Conservation (phyloP, 169 alveolate genomes). For the Fabrea salina region DNA sequence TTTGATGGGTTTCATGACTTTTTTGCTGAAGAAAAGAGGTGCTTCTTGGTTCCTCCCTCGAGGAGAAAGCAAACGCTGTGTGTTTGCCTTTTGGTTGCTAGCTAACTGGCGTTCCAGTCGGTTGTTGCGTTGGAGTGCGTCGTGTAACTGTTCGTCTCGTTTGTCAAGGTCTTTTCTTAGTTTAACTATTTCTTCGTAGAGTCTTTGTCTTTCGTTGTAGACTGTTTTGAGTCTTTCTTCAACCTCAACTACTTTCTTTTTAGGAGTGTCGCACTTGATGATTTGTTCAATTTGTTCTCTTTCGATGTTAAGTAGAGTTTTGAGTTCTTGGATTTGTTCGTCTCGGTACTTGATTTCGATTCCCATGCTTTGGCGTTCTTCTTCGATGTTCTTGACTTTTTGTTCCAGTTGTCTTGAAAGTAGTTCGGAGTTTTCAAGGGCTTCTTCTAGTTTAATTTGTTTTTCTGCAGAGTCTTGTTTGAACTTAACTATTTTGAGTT, state of each 20-base stretch:
- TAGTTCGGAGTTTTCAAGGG: not conserved
- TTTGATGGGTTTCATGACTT: not conserved
- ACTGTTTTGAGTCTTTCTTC: not conserved
- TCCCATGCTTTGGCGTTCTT: not conserved
- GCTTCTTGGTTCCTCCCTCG: too few species aligned
- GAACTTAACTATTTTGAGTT: not conserved
- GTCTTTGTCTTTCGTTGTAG: not conserved
- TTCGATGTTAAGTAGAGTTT: not conserved
- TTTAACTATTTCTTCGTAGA: not conserved
- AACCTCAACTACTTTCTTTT: not conserved
- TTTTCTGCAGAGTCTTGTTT: not conserved
- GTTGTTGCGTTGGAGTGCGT: not conserved
- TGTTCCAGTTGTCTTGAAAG: not conserved
- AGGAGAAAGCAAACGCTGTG: too few species aligned
- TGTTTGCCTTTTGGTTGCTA: not conserved
- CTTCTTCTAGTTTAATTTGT: not conserved
- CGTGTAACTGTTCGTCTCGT: constrained; percentile 3
- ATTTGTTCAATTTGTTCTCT: constrained; percentile 9
- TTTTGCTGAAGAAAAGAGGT: not conserved
- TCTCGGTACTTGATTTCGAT: constrained; percentile 26
- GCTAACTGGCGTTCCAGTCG: not conserved
- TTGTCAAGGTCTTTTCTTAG: constrained; percentile 8
- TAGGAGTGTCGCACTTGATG: constrained; percentile 19
- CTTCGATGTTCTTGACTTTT: constrained; percentile 11
- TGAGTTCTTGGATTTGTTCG: constrained; percentile 28